Evolutionary conservation across 2,329 filamentous ascomycete genomes (phyloP).

Genomic region (Ophiostoma tasmaniense): DNA sequence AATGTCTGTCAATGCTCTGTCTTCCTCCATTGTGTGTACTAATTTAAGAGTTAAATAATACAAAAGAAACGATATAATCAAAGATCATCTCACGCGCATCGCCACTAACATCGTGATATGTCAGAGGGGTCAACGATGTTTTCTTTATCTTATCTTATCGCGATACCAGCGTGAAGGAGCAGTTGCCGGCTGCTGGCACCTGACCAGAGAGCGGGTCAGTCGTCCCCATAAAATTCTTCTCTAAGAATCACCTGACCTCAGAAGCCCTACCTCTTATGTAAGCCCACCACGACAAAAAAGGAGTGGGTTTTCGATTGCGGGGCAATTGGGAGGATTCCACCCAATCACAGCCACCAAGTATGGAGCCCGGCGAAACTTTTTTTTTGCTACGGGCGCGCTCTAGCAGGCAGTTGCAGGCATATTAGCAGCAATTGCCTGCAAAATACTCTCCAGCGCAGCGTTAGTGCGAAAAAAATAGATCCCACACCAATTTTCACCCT

Average conservation of each 20-base stretch:
- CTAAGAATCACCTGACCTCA: not conserved
- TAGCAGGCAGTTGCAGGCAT: too few species aligned
- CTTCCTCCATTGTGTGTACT: conserved; percentile 57
- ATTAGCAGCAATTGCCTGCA: not conserved
- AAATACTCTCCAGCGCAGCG: not conserved
- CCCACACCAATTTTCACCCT: conserved; percentile 9
- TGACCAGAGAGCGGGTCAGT: not conserved
- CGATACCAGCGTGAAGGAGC: not conserved
- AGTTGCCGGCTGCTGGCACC: conserved; percentile 11
- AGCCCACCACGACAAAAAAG: conserved; percentile 1
- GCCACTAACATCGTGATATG: conserved; percentile 1
- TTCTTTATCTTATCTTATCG: conserved; percentile 8
- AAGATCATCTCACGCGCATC: not conserved
- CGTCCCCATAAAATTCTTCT: not conserved
- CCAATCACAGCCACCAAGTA: not conserved
- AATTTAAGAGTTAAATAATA: not conserved
- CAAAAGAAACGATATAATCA: not conserved
- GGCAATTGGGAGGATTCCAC: too few species aligned
- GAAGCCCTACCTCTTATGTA: conserved; percentile 8
- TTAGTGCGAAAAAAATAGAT: conserved; percentile 7
- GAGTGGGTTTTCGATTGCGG: not conserved
- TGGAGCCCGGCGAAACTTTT: not conserved
- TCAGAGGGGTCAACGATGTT: conserved; percentile 8
- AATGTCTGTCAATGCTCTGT: conserved; percentile 60
- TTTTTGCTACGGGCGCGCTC: not conserved